Evolutionary conservation across 306 rosid species (phyloP).

Genomic region (Datisca glomerata): DNA sequence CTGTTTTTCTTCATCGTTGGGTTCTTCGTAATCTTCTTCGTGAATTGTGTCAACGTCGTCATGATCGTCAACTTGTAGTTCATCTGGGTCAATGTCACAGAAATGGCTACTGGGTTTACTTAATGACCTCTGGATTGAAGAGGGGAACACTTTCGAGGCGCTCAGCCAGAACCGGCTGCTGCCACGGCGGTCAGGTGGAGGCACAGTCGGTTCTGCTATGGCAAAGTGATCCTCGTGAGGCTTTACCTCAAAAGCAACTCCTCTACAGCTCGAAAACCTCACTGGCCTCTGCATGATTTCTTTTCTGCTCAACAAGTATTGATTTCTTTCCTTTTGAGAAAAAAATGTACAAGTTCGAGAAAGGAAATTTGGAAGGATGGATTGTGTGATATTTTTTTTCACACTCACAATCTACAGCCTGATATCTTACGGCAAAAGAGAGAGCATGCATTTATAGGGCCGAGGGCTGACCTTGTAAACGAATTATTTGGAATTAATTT

Average conservation of each 20-base stretch:
- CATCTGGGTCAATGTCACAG: constrained; percentile 27
- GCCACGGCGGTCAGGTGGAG: neutral
- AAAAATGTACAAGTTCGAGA: too few species aligned
- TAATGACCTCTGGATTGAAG: constrained; percentile 12
- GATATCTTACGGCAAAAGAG: too few species aligned
- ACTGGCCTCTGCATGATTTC: constrained; percentile 50
- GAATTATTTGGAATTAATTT: too few species aligned
- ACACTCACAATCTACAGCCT: too few species aligned
- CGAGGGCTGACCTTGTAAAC: too few species aligned
- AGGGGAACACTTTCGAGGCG: constrained; percentile 19
- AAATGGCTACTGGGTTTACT: constrained; percentile 38
- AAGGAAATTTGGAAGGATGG: too few species aligned
- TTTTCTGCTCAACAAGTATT: too few species aligned
- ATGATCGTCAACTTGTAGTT: constrained; percentile 1
- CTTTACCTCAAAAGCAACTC: constrained; percentile 36
- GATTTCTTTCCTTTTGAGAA: too few species aligned
- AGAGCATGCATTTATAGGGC: too few species aligned
- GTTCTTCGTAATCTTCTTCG: constrained; percentile 11
- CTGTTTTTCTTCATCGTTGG: constrained; percentile 11
- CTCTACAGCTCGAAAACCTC: constrained; percentile 40
- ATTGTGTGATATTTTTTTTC: too few species aligned
- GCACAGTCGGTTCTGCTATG: constrained; percentile 1
- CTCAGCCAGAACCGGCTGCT: constrained; percentile 10
- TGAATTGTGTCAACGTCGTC: neutral
- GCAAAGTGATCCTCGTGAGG: constrained; percentile 32